Evolutionary conservation across 2,329 filamentous ascomycete species (phyloP).

Genomic region (Huntiella abstrusa): DNA sequence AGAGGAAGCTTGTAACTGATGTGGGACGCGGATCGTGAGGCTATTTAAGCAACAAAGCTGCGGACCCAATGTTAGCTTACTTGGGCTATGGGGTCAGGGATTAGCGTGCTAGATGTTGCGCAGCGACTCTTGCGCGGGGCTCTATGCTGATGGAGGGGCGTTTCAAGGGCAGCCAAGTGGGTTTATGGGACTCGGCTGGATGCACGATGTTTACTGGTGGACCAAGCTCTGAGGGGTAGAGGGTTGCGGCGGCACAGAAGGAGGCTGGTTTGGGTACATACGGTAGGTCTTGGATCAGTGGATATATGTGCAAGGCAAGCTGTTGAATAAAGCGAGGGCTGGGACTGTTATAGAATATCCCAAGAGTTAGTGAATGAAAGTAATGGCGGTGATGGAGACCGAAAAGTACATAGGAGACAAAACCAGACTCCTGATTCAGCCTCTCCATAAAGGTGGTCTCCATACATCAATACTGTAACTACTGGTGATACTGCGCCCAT

Average conservation of each 20-base stretch:
- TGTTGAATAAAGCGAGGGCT: not conserved
- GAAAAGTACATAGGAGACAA: too few relatives aligned
- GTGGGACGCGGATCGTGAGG: not conserved
- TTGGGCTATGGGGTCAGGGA: not conserved
- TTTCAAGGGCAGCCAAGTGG: constrained; percentile 7
- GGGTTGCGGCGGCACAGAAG: not conserved
- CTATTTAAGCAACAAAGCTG: constrained; percentile 7
- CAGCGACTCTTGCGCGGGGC: not conserved
- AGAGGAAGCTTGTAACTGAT: not conserved
- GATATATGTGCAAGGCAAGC: not conserved
- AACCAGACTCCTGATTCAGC: too few relatives aligned
- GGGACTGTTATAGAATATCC: too few relatives aligned
- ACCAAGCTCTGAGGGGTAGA: not conserved
- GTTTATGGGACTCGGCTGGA: constrained; percentile 2
- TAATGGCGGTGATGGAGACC: too few relatives aligned
- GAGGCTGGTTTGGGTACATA: too few relatives aligned
- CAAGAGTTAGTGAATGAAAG: too few relatives aligned
- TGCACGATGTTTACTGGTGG: constrained; percentile 2
- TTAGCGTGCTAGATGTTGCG: not conserved
- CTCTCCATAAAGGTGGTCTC: too few relatives aligned
- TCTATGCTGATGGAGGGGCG: not conserved
- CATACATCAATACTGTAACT: too few relatives aligned
- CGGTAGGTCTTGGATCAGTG: not conserved
- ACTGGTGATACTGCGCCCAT: too few relatives aligned
- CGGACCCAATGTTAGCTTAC: not conserved